These are phyloP conservation scores for Inonotus hispidus DNA, from an alignment of 1,284 basidiomycete species.

Conservation along the genomic window DNA sequence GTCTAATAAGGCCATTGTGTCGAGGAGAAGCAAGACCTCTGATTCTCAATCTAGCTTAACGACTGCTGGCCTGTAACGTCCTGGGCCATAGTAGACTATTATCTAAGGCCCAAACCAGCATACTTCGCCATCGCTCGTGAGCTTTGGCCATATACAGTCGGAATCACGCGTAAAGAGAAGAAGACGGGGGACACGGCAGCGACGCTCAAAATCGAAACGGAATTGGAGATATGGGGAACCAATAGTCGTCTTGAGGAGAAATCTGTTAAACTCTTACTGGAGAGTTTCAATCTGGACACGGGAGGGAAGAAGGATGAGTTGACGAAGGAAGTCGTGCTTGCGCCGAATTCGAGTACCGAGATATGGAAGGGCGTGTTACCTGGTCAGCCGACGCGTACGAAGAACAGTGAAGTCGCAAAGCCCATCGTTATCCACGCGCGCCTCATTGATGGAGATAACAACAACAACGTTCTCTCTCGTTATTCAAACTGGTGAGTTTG, in stretches of 20 bases:
- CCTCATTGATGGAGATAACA: constrained; percentile 46
- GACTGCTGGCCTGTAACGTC: constrained; percentile 81
- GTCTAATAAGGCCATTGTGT: constrained; percentile 13
- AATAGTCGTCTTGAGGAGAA: constrained; percentile 65
- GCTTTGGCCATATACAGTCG: constrained; percentile 68
- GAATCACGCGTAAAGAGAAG: constrained; percentile 72
- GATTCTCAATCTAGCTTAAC: constrained; percentile 46
- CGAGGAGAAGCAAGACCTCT: not conserved
- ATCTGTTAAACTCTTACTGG: constrained; percentile 57
- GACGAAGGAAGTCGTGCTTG: constrained; percentile 48
- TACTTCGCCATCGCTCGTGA: constrained; percentile 69
- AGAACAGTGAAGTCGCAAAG: constrained; percentile 57
- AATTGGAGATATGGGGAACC: constrained; percentile 79
- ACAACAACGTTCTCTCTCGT: constrained; percentile 54
- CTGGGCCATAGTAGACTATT: constrained; percentile 79
- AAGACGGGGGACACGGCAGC: constrained; percentile 56
- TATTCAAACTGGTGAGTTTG: constrained; percentile 68
- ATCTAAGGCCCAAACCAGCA: constrained; percentile 70
- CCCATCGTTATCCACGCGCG: constrained; percentile 74
- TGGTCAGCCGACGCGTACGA: constrained; percentile 63
- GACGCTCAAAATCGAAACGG: constrained; percentile 58
- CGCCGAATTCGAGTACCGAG: constrained; percentile 79
- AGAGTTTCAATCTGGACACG: constrained; percentile 62
- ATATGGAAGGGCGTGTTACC: constrained; percentile 65
- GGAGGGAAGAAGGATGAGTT: constrained; percentile 48